Base-by-base conservation (phyloP, 768 basidiomycete species). In the Boletus eberwhitei region DNA sequence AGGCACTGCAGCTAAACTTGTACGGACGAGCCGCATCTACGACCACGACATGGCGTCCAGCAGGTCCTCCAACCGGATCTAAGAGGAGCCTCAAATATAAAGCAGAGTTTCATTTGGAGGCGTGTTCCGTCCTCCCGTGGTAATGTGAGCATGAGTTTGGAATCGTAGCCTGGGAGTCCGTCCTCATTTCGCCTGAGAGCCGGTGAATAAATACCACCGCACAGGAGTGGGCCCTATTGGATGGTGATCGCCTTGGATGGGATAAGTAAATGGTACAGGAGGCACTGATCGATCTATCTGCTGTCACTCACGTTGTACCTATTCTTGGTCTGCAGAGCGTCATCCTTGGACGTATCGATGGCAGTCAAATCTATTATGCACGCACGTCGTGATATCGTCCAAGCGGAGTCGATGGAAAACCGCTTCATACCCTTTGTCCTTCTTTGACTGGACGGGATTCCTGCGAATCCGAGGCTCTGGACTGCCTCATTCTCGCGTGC, bases 121-220 rank as follows among this genome's bases (percentile, higher is more conserved):
- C 4, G 37, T 22, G 34, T 36, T 29, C 22, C 34, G 35, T 26
- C 31, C 21, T 48, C 50, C 40, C 53, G 53, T 56, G 53, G 50
- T 32, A 41, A 46, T 42, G 50, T 38, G 29, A 13, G 38, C n/a
- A n/a, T n/a, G n/a, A n/a, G n/a, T n/a, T n/a, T n/a, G n/a, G n/a
- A n/a, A n/a, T n/a, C n/a, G n/a, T 46, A 35, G 61, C 61, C 55
- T 66, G 67, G 56, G 65, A 66, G 65, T 48, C 52, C 39, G 52
- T 50, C 35, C 24, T 59, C 58, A 7, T 47, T 55, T 51, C 29
- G 53, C 63, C 55, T 68, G 66, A 49, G 64, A 66, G 53, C 45
- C 51, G 45, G 54, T 11, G 31, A 50, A 48, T 24, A 26, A 2
- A 24, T n/a, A 47, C 34, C 37, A 40, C 39, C 39, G 38, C 21